Conservation (phyloP, 768 basidiomycete species). For the Daedaleopsis nitida region DNA sequence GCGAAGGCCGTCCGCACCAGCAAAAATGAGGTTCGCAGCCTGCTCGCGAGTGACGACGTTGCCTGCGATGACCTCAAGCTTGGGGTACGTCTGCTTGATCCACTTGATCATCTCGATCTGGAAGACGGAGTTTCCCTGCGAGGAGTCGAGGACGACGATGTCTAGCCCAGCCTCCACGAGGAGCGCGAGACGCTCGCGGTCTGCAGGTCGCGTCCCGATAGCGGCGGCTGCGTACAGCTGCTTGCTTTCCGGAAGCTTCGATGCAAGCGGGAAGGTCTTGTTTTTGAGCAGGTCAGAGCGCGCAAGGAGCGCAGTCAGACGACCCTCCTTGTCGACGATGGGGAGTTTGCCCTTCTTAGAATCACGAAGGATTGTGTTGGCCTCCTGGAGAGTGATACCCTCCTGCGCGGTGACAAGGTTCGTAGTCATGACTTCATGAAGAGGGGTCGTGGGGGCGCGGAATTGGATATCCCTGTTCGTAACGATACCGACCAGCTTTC, state of each 20-base stretch:
- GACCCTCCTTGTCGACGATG: constrained; percentile 65
- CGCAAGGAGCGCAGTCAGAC: constrained; percentile 83
- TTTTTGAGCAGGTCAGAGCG: constrained; percentile 98
- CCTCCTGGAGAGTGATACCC: constrained; percentile 88
- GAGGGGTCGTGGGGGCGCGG: constrained; percentile 61
- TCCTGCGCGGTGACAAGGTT: constrained; percentile 82
- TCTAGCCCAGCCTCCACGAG: constrained; percentile 95
- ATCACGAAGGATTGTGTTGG: constrained; percentile 92
- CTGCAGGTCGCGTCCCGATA: constrained; percentile 88
- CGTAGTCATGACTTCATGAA: constrained; percentile 88
- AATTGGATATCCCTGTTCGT: constrained; percentile 97
- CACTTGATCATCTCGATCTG: constrained; percentile 94
- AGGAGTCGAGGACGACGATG: constrained; percentile 93
- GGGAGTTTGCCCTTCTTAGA: constrained; percentile 99
- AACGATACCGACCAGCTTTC: constrained; percentile 94
- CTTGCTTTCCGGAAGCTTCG: constrained; percentile 87
- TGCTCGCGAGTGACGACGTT: constrained; percentile 99
- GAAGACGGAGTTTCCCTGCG: constrained; percentile 93
- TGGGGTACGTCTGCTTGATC: constrained; percentile 86
- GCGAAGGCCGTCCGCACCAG: constrained; percentile 93
- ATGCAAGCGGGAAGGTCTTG: constrained; percentile 93
- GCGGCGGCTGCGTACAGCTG: constrained; percentile 97
- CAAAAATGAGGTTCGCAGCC: constrained; percentile 89
- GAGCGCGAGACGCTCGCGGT: constrained; percentile 79
- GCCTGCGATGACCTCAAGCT: constrained; percentile 92